Percentiles rank a stretch among this genome's conserved stretches.
These are phyloP conservation scores for Quercus suber DNA, from an alignment of 306 rosid genomes.

Conservation along the genomic window DNA sequence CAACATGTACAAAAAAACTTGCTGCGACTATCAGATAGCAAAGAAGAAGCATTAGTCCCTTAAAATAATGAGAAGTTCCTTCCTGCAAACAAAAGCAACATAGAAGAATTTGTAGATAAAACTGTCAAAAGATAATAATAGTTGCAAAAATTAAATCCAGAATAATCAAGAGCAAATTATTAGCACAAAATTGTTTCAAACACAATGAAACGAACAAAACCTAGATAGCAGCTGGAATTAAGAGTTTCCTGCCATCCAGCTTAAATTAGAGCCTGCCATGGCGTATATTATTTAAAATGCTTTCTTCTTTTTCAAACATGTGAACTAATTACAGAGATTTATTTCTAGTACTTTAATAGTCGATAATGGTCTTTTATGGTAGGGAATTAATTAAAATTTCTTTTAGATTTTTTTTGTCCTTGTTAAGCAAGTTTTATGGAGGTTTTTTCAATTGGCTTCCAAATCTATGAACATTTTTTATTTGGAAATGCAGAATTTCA, in stretches of 20 bases:
- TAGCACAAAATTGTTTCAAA: not conserved
- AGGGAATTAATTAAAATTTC: too few species aligned
- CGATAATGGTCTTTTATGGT: too few species aligned
- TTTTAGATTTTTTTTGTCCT: too few species aligned
- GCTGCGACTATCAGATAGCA: constrained; percentile 85
- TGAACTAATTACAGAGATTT: not conserved
- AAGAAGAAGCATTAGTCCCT: constrained; percentile 74
- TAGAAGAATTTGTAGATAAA: not conserved
- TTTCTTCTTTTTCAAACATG: not conserved
- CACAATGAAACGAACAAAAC: not conserved
- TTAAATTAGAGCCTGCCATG: not conserved
- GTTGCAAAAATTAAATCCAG: not conserved
- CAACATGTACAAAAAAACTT: constrained; percentile 76
- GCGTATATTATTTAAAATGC: too few species aligned
- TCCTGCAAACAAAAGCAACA: constrained; percentile 52
- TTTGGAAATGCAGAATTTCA: too few species aligned
- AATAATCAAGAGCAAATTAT: not conserved
- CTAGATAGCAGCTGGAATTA: not conserved
- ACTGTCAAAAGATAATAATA: not conserved
- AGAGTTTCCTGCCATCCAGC: not conserved
- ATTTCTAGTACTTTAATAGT: not conserved
- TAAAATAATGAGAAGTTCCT: constrained; percentile 68
- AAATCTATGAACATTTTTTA: too few species aligned
- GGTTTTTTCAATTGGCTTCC: too few species aligned
- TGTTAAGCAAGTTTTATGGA: too few species aligned